These are phyloP conservation scores for Hordeum pubiflorum DNA, from an alignment of 202 grass and related monocot species.

Conservation along the genomic window DNA sequence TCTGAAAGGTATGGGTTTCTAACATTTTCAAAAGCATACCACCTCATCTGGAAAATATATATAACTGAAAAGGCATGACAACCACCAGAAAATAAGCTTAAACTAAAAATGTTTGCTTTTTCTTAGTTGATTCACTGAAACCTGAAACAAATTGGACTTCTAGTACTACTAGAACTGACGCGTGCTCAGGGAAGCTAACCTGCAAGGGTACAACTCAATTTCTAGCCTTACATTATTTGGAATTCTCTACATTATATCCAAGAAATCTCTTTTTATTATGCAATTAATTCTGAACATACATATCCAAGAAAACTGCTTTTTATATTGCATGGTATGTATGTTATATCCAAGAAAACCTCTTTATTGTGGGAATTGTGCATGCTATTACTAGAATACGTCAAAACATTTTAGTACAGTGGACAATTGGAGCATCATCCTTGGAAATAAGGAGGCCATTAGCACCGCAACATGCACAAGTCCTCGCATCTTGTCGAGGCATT, in stretches of 20 bases:
- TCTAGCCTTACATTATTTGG: background rate
- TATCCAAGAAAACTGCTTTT: background rate
- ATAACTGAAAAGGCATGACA: background rate
- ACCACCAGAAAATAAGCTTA: background rate
- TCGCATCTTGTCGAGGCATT: background rate
- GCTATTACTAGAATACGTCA: background rate
- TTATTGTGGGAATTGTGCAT: background rate
- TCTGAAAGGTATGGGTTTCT: background rate
- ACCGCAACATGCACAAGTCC: background rate
- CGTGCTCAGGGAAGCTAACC: background rate
- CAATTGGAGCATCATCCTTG: background rate
- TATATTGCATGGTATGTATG: background rate
- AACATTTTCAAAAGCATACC: slow-evolving; percentile 6
- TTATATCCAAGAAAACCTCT: background rate
- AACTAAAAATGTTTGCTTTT: background rate
- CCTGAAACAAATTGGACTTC: background rate
- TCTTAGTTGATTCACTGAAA: background rate
- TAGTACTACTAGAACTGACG: background rate
- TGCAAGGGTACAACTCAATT: background rate
- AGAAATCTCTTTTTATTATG: background rate
- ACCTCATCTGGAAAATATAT: background rate
- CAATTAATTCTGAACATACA: background rate
- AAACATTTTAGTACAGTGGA: background rate
- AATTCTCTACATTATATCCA: background rate
- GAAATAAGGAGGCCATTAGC: background rate